A percentile compares a stretch with the other conserved stretches of the same genome.
Conservation (phyloP, 805 yeast species). For the Metschnikowia borealis region DNA sequence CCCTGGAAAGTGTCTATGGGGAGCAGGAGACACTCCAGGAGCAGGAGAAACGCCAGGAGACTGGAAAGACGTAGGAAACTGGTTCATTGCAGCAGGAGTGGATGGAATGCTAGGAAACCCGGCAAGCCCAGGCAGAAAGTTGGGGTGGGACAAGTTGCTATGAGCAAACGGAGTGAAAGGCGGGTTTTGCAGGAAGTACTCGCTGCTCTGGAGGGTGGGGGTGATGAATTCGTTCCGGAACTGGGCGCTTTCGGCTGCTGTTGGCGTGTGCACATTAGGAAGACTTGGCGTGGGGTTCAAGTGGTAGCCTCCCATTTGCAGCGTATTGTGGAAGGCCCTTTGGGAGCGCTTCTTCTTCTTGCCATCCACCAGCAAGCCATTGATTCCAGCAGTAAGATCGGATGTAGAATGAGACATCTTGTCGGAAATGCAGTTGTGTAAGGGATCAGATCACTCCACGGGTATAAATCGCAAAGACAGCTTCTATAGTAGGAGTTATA, state of each 20-base stretch:
- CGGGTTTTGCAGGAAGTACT: neutral
- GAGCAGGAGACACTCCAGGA: neutral
- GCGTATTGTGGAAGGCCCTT: slow-evolving; percentile 16
- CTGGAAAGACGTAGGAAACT: neutral
- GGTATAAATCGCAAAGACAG: no score
- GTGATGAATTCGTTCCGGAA: neutral
- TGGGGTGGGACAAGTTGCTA: slow-evolving; percentile 1
- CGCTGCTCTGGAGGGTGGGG: neutral
- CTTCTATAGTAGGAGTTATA: no score
- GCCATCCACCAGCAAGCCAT: slow-evolving; percentile 9
- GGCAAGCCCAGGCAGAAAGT: neutral
- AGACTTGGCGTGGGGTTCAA: neutral
- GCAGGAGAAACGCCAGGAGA: slow-evolving; percentile 1
- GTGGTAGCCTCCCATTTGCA: slow-evolving; percentile 5
- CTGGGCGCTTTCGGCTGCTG: neutral
- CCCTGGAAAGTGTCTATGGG: slow-evolving; percentile 2
- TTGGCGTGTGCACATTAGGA: neutral
- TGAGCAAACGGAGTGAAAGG: slow-evolving; percentile 4
- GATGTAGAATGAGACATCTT: slow-evolving; percentile 2
- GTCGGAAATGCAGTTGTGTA: no score
- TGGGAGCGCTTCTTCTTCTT: slow-evolving; percentile 15
- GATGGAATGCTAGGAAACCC: slow-evolving; percentile 1
- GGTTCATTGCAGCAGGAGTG: slow-evolving; percentile 4
- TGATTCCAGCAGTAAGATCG: slow-evolving; percentile 14
- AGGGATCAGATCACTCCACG: no score